These are phyloP conservation scores for Quercus gilva DNA, from an alignment of 306 rosid species.

Conservation along the genomic window DNA sequence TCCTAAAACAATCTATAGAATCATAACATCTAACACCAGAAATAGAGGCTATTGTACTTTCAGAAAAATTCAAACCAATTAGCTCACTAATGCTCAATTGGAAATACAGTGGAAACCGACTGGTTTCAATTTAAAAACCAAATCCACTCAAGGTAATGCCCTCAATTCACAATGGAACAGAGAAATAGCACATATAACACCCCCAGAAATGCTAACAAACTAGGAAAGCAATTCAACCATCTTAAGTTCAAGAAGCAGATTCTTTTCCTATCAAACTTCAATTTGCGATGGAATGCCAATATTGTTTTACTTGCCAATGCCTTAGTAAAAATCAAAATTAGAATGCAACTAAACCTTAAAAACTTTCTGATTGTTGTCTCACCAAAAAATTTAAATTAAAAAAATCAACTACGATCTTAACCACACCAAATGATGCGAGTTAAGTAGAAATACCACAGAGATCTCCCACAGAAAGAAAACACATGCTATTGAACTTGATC, in stretches of 20 bases:
- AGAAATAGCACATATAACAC: constrained; percentile 10
- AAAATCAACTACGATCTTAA: background rate
- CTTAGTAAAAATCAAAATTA: background rate
- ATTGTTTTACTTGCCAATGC: background rate
- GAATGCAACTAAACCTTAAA: background rate
- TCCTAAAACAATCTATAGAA: background rate
- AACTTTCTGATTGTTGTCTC: background rate
- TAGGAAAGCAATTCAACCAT: constrained; percentile 21
- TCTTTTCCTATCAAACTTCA: background rate
- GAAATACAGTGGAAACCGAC: background rate
- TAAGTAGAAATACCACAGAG: background rate
- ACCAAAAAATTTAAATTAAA: background rate
- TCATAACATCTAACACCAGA: background rate
- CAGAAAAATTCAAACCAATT: background rate
- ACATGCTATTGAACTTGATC: background rate
- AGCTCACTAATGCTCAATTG: constrained; percentile 17
- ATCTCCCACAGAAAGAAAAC: background rate
- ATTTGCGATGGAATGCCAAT: background rate
- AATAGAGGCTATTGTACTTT: background rate
- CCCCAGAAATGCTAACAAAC: constrained; percentile 1
- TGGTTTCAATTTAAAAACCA: background rate
- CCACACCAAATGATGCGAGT: background rate
- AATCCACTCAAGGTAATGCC: constrained; percentile 8
- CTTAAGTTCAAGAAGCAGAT: constrained; percentile 7
- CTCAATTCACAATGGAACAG: background rate